Conservation (phyloP, 2,329 filamentous ascomycete species). For the Eurotiales sp. region DNA sequence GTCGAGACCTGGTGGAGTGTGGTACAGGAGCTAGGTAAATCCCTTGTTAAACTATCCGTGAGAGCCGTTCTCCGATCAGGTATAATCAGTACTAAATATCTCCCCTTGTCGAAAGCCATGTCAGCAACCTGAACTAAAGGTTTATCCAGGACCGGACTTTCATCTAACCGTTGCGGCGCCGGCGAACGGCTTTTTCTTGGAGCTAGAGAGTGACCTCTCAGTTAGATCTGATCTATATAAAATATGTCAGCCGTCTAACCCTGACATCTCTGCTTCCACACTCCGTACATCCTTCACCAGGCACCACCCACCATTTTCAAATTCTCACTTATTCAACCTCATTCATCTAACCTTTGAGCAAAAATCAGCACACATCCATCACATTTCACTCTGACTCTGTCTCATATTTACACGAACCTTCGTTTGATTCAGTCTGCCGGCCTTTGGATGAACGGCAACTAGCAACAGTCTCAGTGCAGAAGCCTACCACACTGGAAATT, state of each 20-base stretch:
- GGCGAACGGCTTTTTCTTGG: background rate
- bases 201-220: background rate
- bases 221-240: background rate
- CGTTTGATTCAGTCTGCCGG: background rate
- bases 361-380: background rate
- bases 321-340: background rate
- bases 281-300: background rate
- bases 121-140: slow-evolving; percentile 4
- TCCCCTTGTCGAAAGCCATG: background rate
- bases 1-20: slow-evolving; percentile 5
- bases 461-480: background rate
- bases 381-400: background rate
- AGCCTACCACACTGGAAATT: background rate
- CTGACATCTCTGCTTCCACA: background rate
- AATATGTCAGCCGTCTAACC: background rate
- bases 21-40: background rate
- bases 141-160: slow-evolving; percentile 11
- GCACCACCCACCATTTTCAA: background rate
- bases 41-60: background rate
- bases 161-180: slow-evolving; percentile 7
- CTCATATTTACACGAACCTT: background rate
- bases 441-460: background rate
- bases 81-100: background rate
- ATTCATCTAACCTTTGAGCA: background rate
- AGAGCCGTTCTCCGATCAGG: slow-evolving; percentile 5